Percentiles rank a stretch among this genome's conserved stretches.
phyloP scores from a whole-genome alignment of 306 rosid species.

The Clitoria ternatea region DNA sequence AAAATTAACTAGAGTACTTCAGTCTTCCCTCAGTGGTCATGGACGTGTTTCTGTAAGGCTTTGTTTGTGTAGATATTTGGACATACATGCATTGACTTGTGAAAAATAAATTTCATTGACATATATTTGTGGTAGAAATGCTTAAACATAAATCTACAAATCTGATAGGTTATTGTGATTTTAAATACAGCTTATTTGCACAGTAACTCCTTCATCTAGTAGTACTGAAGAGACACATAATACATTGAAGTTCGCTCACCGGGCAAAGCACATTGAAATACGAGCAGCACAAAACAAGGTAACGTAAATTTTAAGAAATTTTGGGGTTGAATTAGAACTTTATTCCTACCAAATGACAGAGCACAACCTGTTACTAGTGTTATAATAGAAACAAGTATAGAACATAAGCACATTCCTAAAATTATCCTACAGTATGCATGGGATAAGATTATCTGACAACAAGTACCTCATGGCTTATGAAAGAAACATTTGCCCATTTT shows the following conservation, averaged over 20 bases:
- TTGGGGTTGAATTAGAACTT: not conserved
- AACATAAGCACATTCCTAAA: not conserved
- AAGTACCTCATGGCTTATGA: not conserved
- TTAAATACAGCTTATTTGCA: conserved; percentile 86
- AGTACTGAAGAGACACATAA: conserved; percentile 94
- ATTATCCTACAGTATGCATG: not conserved
- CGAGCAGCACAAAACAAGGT: conserved; percentile 95
- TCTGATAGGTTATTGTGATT: conserved; percentile 26
- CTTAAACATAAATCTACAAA: conserved; percentile 3
- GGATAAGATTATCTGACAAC: not conserved
- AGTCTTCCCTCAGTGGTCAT: conserved; percentile 95
- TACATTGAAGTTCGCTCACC: conserved; percentile 95
- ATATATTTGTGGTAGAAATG: conserved; percentile 14
- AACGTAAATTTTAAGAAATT: conserved; percentile 3
- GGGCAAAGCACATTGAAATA: conserved; percentile 96
- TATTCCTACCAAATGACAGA: conserved; percentile 10
- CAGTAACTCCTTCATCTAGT: conserved; percentile 97
- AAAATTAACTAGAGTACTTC: conserved; percentile 92
- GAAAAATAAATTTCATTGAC: conserved; percentile 8
- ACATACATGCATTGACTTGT: conserved; percentile 18
- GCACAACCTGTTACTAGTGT: not conserved
- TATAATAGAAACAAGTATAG: not conserved
- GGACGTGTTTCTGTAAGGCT: conserved; percentile 97
- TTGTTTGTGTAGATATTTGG: conserved; percentile 21
- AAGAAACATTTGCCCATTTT: too few species aligned